phyloP scores from a whole-genome alignment of 495 filamentous ascomycete species.

The Hypoxylon subgilvum region DNA sequence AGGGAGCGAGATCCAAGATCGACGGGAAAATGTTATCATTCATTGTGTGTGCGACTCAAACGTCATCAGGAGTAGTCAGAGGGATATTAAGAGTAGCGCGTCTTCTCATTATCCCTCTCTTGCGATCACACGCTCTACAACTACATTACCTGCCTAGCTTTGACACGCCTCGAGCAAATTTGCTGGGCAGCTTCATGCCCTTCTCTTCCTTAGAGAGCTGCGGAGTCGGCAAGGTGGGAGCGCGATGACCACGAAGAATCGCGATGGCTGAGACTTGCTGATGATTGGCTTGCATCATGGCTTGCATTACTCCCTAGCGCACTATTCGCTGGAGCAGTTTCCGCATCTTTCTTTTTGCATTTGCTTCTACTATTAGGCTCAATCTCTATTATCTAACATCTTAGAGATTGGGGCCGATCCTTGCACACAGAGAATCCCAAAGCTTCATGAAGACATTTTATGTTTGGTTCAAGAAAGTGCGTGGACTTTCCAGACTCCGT shows the following conservation, averaged over 20 bases:
- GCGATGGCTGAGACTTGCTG: slow-evolving; percentile 25
- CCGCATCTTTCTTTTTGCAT: slow-evolving; percentile 3
- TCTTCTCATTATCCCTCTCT: background rate
- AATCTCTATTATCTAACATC: slow-evolving; percentile 9
- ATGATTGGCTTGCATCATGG: slow-evolving; percentile 10
- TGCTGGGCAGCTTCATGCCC: no score
- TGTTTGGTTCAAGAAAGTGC: no score
- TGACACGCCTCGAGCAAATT: no score
- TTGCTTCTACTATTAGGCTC: slow-evolving; percentile 12
- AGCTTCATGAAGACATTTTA: no score
- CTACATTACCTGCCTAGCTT: no score
- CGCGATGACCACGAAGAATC: slow-evolving; percentile 24
- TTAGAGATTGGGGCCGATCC: no score
- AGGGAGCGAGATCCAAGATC: slow-evolving; percentile 26
- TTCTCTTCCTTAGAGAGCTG: no score
- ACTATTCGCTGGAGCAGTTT: slow-evolving; percentile 2
- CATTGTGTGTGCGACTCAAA: slow-evolving; percentile 21
- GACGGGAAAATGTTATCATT: slow-evolving; percentile 18
- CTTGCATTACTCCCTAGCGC: slow-evolving; percentile 18
- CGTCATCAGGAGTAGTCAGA: slow-evolving; percentile 14
- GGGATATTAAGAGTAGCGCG: slow-evolving; percentile 10
- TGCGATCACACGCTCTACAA: background rate
- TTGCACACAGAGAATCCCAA: no score
- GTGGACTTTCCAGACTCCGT: slow-evolving; percentile 2
- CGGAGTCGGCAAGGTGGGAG: slow-evolving; percentile 11